Evolutionary conservation across 768 basidiomycete species (phyloP), one percentile per base, ranked within the genome.

Genomic region (Leucosporidium scottii): DNA sequence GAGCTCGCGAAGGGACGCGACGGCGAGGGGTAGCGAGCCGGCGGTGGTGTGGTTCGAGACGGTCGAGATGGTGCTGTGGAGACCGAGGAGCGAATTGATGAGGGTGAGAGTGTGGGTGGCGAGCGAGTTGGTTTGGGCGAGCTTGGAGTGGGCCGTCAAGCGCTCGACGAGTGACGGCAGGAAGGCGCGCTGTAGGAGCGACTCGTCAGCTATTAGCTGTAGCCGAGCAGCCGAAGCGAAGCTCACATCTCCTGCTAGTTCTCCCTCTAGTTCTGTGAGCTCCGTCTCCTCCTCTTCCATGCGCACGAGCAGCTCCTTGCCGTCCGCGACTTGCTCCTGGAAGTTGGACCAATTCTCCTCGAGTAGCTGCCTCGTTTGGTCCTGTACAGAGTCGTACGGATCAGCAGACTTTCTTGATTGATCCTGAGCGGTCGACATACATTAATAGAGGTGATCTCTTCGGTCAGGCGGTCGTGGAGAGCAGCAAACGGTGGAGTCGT

Each of bases 61-160:
- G 5, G 62, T 44, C 0, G 71, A 23, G 44, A 61, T 66, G 6
- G 61, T 47, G 28, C 48, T 23, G 55, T 68, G 67, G 28, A 66
- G 61, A 5, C 57, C 1, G 50, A 66, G 53, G 49, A 72, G 67
- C 8, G 67, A 48, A n/a, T 48, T 48, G 59, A 68, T 39, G 31
- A 65, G 61, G 3, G 31, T 9, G 65, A 68, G 56, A 4, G 59
- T 47, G 39, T 44, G 39, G 25, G 44, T 28, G 1, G 44, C 8
- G 10, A 17, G n/a, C 2, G 39, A 15, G 59, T 47, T 23, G 39
- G 59, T 21, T 13, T 47, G 23, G 23, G 44, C 44, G 59, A 59
- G 59, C 17, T 39, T 25, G 20, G 59, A 59, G 59, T 59, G 59
- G 25, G 59, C n/a, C 36, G 39, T n/a, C 25, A 59, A 27, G 15